phyloP scores from a whole-genome alignment of 495 filamentous ascomycete species.

The Immersiella caudata region DNA sequence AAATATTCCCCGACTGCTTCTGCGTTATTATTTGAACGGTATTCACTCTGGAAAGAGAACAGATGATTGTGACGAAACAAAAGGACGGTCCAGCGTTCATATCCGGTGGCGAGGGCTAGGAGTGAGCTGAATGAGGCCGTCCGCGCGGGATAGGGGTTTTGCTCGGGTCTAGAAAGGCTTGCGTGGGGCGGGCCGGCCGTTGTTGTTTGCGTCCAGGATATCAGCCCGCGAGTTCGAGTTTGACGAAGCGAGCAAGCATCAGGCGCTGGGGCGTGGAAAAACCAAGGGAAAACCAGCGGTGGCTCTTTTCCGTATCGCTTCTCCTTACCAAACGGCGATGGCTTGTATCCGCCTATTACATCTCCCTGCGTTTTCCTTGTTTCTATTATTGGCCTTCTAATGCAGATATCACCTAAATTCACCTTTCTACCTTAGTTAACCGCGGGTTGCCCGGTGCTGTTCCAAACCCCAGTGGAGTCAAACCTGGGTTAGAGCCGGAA shows the following conservation, averaged over 20 bases:
- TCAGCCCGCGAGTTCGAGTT: slow-evolving; percentile 2
- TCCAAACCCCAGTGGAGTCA: too few species aligned
- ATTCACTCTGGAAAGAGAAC: slow-evolving; percentile 30
- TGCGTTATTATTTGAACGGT: slow-evolving; percentile 36
- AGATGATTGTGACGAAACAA: slow-evolving; percentile 34
- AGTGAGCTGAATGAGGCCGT: not conserved
- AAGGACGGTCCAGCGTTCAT: slow-evolving; percentile 19
- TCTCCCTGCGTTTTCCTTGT: slow-evolving; percentile 44
- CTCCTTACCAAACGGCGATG: slow-evolving; percentile 24
- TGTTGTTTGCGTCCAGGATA: slow-evolving; percentile 9
- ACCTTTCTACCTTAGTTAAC: slow-evolving; percentile 28
- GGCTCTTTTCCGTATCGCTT: slow-evolving; percentile 8
- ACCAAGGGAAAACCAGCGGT: not conserved
- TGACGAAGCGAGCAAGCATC: slow-evolving; percentile 1
- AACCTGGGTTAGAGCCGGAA: too few species aligned
- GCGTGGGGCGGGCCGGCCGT: not conserved
- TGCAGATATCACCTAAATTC: slow-evolving; percentile 56
- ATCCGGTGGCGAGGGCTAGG: slow-evolving; percentile 1
- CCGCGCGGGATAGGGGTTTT: not conserved
- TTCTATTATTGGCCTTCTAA: slow-evolving; percentile 58
- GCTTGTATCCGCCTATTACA: slow-evolving; percentile 33
- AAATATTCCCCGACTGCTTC: slow-evolving; percentile 43
- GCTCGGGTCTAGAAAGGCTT: not conserved
- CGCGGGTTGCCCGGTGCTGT: too few species aligned
- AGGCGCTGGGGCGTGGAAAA: not conserved